A percentile compares a stretch with the other conserved stretches of the same genome.
Evolutionary conservation across 139 green algal species (phyloP).

Genomic region (Chlamydomonas asymmetrica): DNA sequence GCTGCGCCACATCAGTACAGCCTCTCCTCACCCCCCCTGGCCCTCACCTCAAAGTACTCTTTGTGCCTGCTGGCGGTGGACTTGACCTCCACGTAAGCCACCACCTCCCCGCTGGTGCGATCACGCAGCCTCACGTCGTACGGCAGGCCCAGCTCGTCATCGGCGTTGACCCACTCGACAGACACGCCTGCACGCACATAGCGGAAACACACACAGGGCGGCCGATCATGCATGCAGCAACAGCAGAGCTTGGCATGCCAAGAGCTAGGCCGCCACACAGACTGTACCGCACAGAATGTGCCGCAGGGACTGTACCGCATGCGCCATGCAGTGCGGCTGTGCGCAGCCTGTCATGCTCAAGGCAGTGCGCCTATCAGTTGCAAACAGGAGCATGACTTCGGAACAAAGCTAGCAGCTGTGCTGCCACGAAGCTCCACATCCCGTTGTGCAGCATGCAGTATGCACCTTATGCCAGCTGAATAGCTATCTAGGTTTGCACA

Average conservation of each 20-base stretch:
- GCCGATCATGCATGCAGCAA: not conserved
- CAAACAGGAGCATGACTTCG: not conserved
- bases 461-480: not conserved
- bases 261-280: not conserved
- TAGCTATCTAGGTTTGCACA: too few relatives aligned
- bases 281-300: not conserved
- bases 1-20: too few relatives aligned
- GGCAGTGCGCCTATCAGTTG: not conserved
- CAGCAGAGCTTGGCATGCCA: not conserved
- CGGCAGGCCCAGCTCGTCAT: conserved; percentile 19
- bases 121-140: conserved; percentile 25
- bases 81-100: conserved; percentile 38
- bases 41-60: conserved; percentile 27
- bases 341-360: not conserved
- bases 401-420: too few relatives aligned
- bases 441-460: not conserved
- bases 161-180: conserved; percentile 32
- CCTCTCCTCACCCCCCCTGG: not conserved
- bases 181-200: conserved; percentile 1
- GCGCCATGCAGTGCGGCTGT: not conserved
- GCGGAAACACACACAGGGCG: not conserved
- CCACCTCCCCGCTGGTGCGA: not conserved
- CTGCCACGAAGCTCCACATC: too few relatives aligned
- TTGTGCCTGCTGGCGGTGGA: conserved; percentile 19
- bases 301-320: not conserved